Conservation (phyloP, 306 rosid species). For the Psophocarpus tetragonolobus region DNA sequence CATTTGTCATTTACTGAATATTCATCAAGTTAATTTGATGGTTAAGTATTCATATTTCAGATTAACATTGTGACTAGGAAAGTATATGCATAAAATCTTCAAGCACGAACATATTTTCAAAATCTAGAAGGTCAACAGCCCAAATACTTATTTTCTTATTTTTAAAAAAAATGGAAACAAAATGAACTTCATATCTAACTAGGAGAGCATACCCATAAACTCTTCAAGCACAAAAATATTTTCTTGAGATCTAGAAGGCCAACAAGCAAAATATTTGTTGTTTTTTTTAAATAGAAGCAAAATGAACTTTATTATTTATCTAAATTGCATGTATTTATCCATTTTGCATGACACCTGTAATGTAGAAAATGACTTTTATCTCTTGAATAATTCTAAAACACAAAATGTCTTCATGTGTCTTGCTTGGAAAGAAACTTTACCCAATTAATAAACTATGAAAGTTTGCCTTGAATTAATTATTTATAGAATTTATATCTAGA, state of each 20-base stretch:
- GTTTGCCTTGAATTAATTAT: neutral
- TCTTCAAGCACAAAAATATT: neutral
- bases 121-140: neutral
- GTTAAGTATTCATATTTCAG: neutral
- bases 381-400: neutral
- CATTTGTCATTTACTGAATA: neutral
- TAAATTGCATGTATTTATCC: neutral
- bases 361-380: neutral
- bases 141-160: neutral
- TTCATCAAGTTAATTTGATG: slow-evolving; percentile 1
- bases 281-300: neutral
- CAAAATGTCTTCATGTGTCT: neutral
- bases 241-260: neutral
- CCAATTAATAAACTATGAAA: neutral
- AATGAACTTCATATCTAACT: neutral
- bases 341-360: slow-evolving; percentile 13
- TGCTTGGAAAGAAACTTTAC: slow-evolving; percentile 21
- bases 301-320: neutral
- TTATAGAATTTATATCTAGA: slow-evolving; percentile 6
- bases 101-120: neutral
- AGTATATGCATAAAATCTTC: neutral
- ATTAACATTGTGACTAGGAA: neutral
- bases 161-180: neutral
- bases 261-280: neutral
- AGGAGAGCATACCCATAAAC: neutral